Evolutionary conservation across 2,329 filamentous ascomycete genomes (phyloP).

Genomic region (Ophiobolus disseminans): DNA sequence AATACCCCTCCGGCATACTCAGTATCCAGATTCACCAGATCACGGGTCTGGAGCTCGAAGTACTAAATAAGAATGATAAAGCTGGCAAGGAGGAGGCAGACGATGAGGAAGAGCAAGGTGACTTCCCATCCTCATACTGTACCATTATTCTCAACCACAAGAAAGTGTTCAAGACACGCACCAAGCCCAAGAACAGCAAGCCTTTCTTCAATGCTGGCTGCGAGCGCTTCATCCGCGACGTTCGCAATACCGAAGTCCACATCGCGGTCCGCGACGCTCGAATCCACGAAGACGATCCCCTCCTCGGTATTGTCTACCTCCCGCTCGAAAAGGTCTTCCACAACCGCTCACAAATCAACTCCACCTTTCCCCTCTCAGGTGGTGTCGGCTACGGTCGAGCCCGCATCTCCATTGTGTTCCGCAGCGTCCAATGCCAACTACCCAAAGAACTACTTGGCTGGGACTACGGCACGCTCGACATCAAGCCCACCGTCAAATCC

Average conservation of each 20-base stretch:
- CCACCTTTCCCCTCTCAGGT: constrained; percentile 71
- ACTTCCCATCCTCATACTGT: constrained; percentile 74
- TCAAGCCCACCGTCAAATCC: constrained; percentile 61
- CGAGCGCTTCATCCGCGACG: constrained; percentile 74
- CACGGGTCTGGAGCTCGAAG: constrained; percentile 69
- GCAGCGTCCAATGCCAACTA: constrained; percentile 69
- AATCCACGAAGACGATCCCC: constrained; percentile 71
- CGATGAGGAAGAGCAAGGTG: constrained; percentile 66
- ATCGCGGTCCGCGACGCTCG: constrained; percentile 71
- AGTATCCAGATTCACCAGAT: constrained; percentile 77
- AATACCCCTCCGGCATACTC: constrained; percentile 70
- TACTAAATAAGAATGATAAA: constrained; percentile 63
- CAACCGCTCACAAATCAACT: constrained; percentile 69
- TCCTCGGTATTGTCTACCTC: constrained; percentile 74
- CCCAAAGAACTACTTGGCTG: constrained; percentile 68
- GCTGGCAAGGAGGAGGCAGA: constrained; percentile 57
- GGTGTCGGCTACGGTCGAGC: constrained; percentile 75
- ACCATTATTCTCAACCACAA: constrained; percentile 76
- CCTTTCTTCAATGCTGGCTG: constrained; percentile 81
- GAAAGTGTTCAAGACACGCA: constrained; percentile 72
- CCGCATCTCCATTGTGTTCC: constrained; percentile 75
- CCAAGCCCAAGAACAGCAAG: constrained; percentile 79
- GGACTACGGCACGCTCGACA: constrained; percentile 74
- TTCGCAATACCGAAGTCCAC: constrained; percentile 71
- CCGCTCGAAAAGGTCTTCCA: constrained; percentile 68